phyloP scores from a whole-genome alignment of 345 rosid genomes.

The Gossypioides kirkii region DNA sequence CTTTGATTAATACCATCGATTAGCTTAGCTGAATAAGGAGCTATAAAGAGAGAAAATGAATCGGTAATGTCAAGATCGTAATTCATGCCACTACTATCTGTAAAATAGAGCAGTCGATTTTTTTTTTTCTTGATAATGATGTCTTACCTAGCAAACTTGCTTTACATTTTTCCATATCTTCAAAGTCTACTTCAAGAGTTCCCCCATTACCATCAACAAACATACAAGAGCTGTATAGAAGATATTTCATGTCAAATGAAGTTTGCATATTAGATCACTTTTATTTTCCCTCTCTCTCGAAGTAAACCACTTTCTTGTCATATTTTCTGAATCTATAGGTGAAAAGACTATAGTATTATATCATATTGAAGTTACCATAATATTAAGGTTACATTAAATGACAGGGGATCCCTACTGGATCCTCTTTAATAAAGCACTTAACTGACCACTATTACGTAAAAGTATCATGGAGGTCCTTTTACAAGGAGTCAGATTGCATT shows the following conservation, averaged over 20 bases:
- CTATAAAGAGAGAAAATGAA: constrained; percentile 28
- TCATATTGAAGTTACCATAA: not conserved
- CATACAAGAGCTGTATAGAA: constrained; percentile 60
- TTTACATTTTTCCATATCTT: constrained; percentile 46
- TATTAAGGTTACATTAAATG: not conserved
- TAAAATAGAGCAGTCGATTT: not conserved
- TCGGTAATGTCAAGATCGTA: not conserved
- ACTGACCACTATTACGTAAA: not conserved
- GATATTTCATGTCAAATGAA: constrained; percentile 13
- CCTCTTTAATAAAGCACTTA: not conserved
- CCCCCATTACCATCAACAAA: constrained; percentile 52
- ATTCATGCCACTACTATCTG: not conserved
- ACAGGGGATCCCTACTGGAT: not conserved
- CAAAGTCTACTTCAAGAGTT: constrained; percentile 52
- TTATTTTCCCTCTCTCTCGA: not conserved
- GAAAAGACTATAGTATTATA: not conserved
- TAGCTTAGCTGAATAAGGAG: constrained; percentile 59
- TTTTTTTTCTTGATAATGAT: not conserved
- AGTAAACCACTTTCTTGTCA: not conserved
- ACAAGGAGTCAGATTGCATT: too few species aligned
- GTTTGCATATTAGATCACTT: not conserved
- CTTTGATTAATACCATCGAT: constrained; percentile 86
- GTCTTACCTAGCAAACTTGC: constrained; percentile 63
- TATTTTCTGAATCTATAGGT: not conserved
- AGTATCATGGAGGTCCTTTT: too few species aligned